These are phyloP conservation scores for Hyaloperonospora brassicae DNA, from an alignment of 352 stramenopile genomes.

Conservation along the genomic window DNA sequence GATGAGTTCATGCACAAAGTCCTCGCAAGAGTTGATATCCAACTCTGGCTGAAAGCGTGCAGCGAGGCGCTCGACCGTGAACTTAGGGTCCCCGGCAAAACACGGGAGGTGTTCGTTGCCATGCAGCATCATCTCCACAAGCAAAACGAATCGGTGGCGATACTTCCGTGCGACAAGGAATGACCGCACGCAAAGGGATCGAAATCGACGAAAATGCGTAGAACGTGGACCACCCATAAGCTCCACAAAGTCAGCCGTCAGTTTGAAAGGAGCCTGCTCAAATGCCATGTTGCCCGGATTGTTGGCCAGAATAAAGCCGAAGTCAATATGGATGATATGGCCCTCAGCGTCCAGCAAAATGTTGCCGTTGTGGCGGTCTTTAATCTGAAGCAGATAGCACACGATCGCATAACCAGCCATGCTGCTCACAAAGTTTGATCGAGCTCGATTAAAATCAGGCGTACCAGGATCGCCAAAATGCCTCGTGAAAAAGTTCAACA, in stretches of 20 bases:
- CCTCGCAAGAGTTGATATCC: slow-evolving; percentile 89
- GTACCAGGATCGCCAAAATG: slow-evolving; percentile 84
- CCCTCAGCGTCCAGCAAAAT: slow-evolving; percentile 93
- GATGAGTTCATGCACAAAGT: slow-evolving; percentile 94
- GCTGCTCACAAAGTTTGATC: slow-evolving; percentile 82
- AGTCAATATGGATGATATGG: slow-evolving; percentile 97
- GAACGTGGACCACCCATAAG: slow-evolving; percentile 92
- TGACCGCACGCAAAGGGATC: slow-evolving; percentile 91
- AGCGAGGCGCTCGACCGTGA: slow-evolving; percentile 84
- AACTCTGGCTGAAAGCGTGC: slow-evolving; percentile 91
- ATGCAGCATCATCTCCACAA: slow-evolving; percentile 95
- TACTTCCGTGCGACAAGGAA: slow-evolving; percentile 94
- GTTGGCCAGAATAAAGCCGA: slow-evolving; percentile 92
- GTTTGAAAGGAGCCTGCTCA: slow-evolving; percentile 96
- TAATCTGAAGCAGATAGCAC: slow-evolving; percentile 95
- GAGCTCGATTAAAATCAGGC: slow-evolving; percentile 65
- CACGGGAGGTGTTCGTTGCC: slow-evolving; percentile 95
- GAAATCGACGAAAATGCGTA: slow-evolving; percentile 89
- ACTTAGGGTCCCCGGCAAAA: slow-evolving; percentile 90
- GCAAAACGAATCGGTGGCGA: slow-evolving; percentile 90
- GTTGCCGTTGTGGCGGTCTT: slow-evolving; percentile 98
- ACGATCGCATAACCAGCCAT: slow-evolving; percentile 91
- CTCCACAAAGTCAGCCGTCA: slow-evolving; percentile 94
- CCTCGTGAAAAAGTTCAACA: slow-evolving; percentile 92
- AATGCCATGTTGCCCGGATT: slow-evolving; percentile 91